Base-by-base conservation (phyloP, 768 basidiomycete species). In the Lactarius quietus region DNA sequence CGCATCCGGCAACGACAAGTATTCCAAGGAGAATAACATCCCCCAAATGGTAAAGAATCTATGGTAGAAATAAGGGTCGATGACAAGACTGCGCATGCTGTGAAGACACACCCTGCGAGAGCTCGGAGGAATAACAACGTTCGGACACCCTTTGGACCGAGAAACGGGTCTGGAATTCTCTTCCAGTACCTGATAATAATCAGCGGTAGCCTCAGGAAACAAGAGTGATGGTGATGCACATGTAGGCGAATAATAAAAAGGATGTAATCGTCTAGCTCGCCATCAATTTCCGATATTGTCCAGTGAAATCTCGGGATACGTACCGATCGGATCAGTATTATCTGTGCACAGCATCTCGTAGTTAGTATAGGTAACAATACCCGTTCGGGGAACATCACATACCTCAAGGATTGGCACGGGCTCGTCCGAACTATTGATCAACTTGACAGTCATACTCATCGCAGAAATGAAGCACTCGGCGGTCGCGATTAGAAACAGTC, bases 1-100 rank as follows among this genome's bases (percentile, higher is more conserved):
- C 0, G 90, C 84, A 72, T 95, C 93, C 2, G 89, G 88, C 0
- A 95, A 78, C 0, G 89, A 88, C 4, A 94, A 81, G 73, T 88
- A 90, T 73, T 86, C 81, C 12, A 93, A 76, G 1, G 89, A 85
- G 70, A 84, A 88, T 73, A 88, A 90, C 23, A 83, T 76, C 14
- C 86, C 85, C 62, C 84, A 85, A 7, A 92, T 75, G 6, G 86
- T 87, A 58, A 91, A 82, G 73, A 92, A 95, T 4, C 88, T 91
- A 26, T 6, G 39, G 8, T 15, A 12, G 14, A 4, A 9, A 48
- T 18, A 2, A 23, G 45, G 3, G 29, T 2, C 51, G 6, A 18
- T 6, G 1, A 18, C 3, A 20, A 53, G 52, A 18, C 28, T 6
- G 29, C 26, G 4, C n/a, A 12, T 48, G 23, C 12, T 8, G 3